phyloP scores from a whole-genome alignment of 176 grass and related monocot genomes.

The Microstegium vimineum region DNA sequence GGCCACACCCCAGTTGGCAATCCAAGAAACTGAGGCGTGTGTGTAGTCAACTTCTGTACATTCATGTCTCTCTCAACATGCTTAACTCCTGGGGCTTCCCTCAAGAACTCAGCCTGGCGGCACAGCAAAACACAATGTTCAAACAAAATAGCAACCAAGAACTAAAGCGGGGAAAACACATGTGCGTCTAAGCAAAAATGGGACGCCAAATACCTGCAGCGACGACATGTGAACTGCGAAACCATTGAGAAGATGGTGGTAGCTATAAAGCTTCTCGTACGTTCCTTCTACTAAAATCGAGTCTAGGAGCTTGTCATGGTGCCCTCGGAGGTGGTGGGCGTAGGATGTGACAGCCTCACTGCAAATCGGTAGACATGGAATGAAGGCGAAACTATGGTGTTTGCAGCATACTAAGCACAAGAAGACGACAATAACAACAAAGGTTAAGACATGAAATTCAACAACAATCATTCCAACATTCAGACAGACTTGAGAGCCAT shows the following conservation, averaged over 20 bases:
- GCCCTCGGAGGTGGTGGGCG: slow-evolving; percentile 68
- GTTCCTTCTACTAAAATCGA: slow-evolving; percentile 85
- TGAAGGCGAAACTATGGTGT: background rate
- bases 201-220: slow-evolving; percentile 58
- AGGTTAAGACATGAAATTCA: background rate
- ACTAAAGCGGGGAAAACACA: background rate
- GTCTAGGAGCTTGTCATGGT: slow-evolving; percentile 82
- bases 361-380: slow-evolving; percentile 8
- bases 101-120: slow-evolving; percentile 76
- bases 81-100: slow-evolving; percentile 75
- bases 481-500: background rate
- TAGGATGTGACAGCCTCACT: slow-evolving; percentile 89
- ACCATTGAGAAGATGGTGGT: slow-evolving; percentile 95
- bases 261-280: slow-evolving; percentile 90
- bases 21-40: slow-evolving; percentile 95
- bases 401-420: background rate
- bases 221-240: slow-evolving; percentile 91
- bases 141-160: background rate
- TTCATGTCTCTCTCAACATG: slow-evolving; percentile 90
- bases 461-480: background rate
- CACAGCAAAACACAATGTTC: slow-evolving; percentile 16
- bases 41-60: slow-evolving; percentile 87
- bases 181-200: background rate
- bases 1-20: slow-evolving; percentile 81
- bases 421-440: background rate